Evolutionary conservation across 345 rosid species (phyloP).

Genomic region (Diplotaxis tenuifolia): DNA sequence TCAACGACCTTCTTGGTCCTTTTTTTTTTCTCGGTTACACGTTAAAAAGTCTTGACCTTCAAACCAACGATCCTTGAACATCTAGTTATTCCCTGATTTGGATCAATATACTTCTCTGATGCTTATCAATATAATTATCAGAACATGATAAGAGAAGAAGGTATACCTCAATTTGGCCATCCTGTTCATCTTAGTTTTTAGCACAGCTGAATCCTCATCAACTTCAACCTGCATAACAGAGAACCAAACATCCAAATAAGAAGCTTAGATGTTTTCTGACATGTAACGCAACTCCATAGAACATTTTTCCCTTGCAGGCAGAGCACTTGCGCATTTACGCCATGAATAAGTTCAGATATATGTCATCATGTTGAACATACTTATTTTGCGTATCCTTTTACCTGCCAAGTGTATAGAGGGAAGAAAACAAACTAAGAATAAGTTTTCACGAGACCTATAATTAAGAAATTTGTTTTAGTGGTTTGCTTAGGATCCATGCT

Average conservation of each 20-base stretch:
- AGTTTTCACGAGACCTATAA: constrained; percentile 82
- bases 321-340: background rate
- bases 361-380: constrained; percentile 35
- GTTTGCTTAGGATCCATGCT: no score
- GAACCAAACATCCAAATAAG: background rate
- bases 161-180: constrained; percentile 56
- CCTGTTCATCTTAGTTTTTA: constrained; percentile 50
- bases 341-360: background rate
- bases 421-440: constrained; percentile 95
- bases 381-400: constrained; percentile 92
- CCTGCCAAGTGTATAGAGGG: constrained; percentile 96
- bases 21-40: constrained; percentile 65
- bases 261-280: background rate
- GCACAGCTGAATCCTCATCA: constrained; percentile 83
- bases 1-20: constrained; percentile 48
- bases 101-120: background rate
- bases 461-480: no score
- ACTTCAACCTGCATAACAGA: constrained; percentile 69
- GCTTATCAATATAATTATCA: background rate
- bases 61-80: no score
- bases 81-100: no score
- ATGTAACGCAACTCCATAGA: no score
- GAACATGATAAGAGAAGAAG: background rate
- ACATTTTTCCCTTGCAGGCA: background rate
- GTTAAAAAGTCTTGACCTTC: no score